A percentile compares a stretch with the other conserved stretches of the same genome.
Conservation (phyloP, 2,329 filamentous ascomycete species). For the Aspergillus novoparasiticus region DNA sequence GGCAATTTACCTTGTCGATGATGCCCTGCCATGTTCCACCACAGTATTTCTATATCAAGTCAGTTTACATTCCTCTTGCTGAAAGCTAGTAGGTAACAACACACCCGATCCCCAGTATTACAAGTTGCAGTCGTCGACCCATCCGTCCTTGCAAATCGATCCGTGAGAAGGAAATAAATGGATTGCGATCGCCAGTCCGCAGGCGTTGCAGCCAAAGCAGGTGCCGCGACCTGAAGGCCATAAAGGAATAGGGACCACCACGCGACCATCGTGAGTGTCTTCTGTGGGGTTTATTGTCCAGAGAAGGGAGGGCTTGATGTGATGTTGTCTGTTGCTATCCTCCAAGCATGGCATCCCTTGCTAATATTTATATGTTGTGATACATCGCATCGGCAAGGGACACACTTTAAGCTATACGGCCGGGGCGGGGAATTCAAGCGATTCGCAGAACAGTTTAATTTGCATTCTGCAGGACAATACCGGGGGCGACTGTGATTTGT, state of each 20-base stretch:
- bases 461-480: neutral
- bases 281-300: neutral
- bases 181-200: slow-evolving; percentile 46
- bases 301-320: neutral
- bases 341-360: neutral
- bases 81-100: neutral
- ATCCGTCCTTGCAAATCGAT: slow-evolving; percentile 48
- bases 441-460: neutral
- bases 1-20: slow-evolving; percentile 36
- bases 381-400: neutral
- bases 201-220: slow-evolving; percentile 33
- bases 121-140: slow-evolving; percentile 39
- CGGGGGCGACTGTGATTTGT: neutral
- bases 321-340: neutral
- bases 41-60: slow-evolving; percentile 42
- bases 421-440: neutral
- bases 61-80: neutral
- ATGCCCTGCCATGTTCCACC: slow-evolving; percentile 54
- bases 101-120: slow-evolving; percentile 27
- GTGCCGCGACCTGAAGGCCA: slow-evolving; percentile 20
- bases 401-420: neutral
- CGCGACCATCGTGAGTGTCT: slow-evolving; percentile 23
- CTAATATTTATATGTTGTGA: neutral
- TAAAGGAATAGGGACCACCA: slow-evolving; percentile 19
- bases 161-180: slow-evolving; percentile 50